phyloP scores from a whole-genome alignment of 2,329 filamentous ascomycete species.

The Trichoderma sp. region DNA sequence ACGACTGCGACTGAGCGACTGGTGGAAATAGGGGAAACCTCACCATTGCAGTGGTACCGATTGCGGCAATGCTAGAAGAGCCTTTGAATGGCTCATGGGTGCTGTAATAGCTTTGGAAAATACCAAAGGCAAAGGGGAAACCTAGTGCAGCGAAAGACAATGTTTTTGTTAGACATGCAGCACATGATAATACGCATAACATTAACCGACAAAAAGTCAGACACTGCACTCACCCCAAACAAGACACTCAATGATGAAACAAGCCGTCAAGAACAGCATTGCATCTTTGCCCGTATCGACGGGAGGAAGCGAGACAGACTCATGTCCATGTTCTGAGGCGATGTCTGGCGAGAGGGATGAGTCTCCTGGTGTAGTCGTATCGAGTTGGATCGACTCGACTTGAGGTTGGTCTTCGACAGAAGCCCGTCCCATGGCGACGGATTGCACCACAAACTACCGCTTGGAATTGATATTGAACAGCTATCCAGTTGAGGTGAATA shows the following conservation, averaged over 20 bases:
- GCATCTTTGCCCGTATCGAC: slow-evolving; percentile 35
- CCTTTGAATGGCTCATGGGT: slow-evolving; percentile 52
- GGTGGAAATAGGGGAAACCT: neutral
- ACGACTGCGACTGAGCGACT: neutral
- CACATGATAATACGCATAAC: neutral
- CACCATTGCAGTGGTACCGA: slow-evolving; percentile 58
- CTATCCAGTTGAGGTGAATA: neutral
- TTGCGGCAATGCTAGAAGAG: slow-evolving; percentile 50
- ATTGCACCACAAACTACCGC: neutral
- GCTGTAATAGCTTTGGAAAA: slow-evolving; percentile 65
- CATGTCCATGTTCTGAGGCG: slow-evolving; percentile 18
- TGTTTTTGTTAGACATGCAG: neutral
- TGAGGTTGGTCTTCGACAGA: neutral
- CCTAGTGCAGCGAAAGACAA: slow-evolving; percentile 37
- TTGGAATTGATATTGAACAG: neutral
- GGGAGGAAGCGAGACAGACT: slow-evolving; percentile 28
- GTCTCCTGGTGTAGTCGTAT: neutral
- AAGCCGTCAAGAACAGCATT: slow-evolving; percentile 34
- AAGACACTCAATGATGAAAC: slow-evolving; percentile 34
- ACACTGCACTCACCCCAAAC: slow-evolving; percentile 31
- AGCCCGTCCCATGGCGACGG: neutral
- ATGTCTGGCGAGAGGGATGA: neutral
- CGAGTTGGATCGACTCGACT: slow-evolving; percentile 4
- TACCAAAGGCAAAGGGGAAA: slow-evolving; percentile 61
- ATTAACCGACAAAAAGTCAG: neutral